Percentiles rank a stretch among this genome's conserved stretches.
These are phyloP conservation scores for Phyllosticta capitalensis DNA, from an alignment of 2,329 filamentous ascomycete genomes.

Conservation along the genomic window DNA sequence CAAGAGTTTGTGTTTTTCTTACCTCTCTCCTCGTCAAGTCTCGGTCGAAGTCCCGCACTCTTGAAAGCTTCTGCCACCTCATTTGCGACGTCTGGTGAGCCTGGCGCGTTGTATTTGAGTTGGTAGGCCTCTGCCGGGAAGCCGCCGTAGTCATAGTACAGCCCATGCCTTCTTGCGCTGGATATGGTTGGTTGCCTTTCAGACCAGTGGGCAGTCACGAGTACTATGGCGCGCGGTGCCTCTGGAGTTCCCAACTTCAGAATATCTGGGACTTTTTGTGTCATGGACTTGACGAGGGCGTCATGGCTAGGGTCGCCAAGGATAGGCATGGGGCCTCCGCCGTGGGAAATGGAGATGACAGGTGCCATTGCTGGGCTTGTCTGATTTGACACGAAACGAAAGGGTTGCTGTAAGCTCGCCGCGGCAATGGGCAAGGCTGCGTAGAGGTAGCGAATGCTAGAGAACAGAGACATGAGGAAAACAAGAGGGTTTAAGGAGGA, in stretches of 20 bases:
- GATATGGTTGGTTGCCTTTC: conserved; percentile 43
- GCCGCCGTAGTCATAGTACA: conserved; percentile 51
- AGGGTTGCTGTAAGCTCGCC: not conserved
- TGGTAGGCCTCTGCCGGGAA: conserved; percentile 48
- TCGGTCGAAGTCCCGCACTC: conserved; percentile 35
- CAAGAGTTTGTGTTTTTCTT: not conserved
- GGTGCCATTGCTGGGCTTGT: conserved; percentile 20
- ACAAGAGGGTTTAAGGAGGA: not conserved
- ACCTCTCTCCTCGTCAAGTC: conserved; percentile 26
- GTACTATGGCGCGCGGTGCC: conserved; percentile 43
- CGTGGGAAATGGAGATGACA: conserved; percentile 31
- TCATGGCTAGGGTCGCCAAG: conserved; percentile 46
- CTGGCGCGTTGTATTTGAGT: conserved; percentile 48
- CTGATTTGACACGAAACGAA: conserved; percentile 5
- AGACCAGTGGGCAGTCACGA: conserved; percentile 52
- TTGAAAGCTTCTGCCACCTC: conserved; percentile 39
- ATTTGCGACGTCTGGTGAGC: conserved; percentile 44
- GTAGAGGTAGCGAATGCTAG: not conserved
- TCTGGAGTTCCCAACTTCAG: conserved; percentile 44
- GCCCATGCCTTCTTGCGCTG: conserved; percentile 36
- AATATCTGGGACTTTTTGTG: conserved; percentile 45
- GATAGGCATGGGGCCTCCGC: conserved; percentile 47
- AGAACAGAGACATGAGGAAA: conserved; percentile 3
- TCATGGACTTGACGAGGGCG: conserved; percentile 43
- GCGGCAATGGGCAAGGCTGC: not conserved